phyloP scores from a whole-genome alignment of 768 basidiomycete species.

The Amanita inopinata region DNA sequence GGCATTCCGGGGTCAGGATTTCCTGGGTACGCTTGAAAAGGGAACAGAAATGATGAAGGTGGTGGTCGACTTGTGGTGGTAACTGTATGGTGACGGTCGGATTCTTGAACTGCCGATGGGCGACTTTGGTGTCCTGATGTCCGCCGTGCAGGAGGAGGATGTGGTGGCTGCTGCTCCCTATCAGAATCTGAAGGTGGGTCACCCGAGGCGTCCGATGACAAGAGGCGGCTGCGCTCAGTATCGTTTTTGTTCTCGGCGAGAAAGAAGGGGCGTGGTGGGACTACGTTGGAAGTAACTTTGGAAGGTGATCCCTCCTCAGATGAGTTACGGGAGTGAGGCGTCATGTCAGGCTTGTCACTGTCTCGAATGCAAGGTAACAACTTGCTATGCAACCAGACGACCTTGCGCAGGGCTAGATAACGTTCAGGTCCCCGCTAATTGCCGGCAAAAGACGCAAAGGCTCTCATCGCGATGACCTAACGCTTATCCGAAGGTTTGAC shows the following conservation, averaged over 20 bases:
- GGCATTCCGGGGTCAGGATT: constrained; percentile 52
- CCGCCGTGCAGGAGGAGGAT: constrained; percentile 2
- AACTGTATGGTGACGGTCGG: constrained; percentile 3
- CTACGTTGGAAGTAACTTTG: constrained; percentile 5
- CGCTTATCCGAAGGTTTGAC: constrained; percentile 5
- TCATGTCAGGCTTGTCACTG: neutral
- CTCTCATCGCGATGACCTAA: neutral
- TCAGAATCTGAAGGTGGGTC: constrained; percentile 15
- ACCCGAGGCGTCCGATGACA: constrained; percentile 11
- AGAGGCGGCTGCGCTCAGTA: constrained; percentile 10
- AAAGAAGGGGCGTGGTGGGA: constrained; percentile 20
- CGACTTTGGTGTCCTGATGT: constrained; percentile 7
- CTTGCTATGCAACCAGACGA: neutral
- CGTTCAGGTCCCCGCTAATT: neutral
- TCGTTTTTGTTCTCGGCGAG: constrained; percentile 11
- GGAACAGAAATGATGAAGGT: constrained; percentile 30
- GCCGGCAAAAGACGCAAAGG: neutral
- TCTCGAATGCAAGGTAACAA: neutral
- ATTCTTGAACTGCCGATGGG: constrained; percentile 9
- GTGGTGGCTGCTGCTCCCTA: constrained; percentile 6
- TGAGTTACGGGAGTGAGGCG: constrained; percentile 1
- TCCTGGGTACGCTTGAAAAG: constrained; percentile 55
- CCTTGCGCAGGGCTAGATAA: neutral
- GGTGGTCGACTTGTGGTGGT: constrained; percentile 16
- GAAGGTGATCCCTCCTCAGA: neutral